Evolutionary conservation across 805 yeast species (phyloP).

Genomic region (Starmera dryadoides): DNA sequence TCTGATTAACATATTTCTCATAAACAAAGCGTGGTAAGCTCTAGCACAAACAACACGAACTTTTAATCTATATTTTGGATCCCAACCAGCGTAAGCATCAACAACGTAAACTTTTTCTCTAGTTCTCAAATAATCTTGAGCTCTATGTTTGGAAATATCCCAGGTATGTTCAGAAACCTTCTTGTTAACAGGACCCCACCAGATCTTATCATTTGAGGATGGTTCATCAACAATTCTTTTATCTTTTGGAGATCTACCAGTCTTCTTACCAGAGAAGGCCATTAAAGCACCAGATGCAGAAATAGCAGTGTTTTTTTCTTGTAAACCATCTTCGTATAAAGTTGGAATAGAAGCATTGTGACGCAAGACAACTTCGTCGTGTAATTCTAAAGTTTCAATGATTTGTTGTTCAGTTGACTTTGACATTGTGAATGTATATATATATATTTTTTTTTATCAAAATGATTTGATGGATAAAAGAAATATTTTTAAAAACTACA

Average conservation of each 20-base stretch:
- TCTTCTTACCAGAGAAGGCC: conserved; percentile 92
- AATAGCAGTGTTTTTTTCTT: conserved; percentile 86
- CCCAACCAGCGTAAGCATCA: conserved; percentile 99
- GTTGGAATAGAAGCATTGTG: conserved; percentile 93
- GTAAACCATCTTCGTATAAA: conserved; percentile 88
- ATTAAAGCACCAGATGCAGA: conserved; percentile 90
- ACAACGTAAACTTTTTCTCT: conserved; percentile 90
- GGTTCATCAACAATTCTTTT: conserved; percentile 96
- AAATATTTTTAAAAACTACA: too few species aligned
- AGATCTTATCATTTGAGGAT: conserved; percentile 72
- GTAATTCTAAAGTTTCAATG: conserved; percentile 34
- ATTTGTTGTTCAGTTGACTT: conserved; percentile 14
- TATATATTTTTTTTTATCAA: background rate
- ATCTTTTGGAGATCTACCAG: conserved; percentile 98
- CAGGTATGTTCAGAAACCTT: conserved; percentile 91
- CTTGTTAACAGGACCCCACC: conserved; percentile 99
- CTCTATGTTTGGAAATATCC: conserved; percentile 93
- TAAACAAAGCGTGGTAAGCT: conserved; percentile 96
- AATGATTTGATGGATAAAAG: too few species aligned
- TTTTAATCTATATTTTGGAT: conserved; percentile 93
- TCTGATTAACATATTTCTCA: conserved; percentile 96
- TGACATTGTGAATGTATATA: conserved; percentile 12
- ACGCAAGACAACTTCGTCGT: conserved; percentile 59
- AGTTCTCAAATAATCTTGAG: conserved; percentile 92
- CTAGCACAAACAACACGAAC: conserved; percentile 95